Conservation (phyloP, 192 early-diverging fungal species). For the Rhizoclosmatium globosum region DNA sequence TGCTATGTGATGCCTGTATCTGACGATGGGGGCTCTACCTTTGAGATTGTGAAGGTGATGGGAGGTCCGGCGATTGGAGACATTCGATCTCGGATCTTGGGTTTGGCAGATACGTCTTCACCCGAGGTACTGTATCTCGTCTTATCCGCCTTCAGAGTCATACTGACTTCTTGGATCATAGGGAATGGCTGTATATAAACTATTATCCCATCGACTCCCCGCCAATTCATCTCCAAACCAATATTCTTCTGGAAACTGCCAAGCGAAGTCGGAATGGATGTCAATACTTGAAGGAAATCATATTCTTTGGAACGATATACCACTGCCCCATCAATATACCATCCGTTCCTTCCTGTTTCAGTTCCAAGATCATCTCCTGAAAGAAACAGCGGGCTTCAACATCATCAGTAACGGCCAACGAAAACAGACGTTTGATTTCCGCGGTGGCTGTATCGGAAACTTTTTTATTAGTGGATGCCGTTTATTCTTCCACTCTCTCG, state of each 20-base stretch:
- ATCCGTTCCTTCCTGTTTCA: conserved; percentile 77
- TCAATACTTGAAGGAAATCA: conserved; percentile 78
- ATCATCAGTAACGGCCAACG: conserved; percentile 22
- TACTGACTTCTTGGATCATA: conserved; percentile 30
- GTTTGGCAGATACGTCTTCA: conserved; percentile 69
- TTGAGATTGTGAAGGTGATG: conserved; percentile 74
- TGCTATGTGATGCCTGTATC: conserved; percentile 77
- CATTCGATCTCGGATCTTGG: conserved; percentile 69
- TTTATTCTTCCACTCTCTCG: conserved; percentile 72
- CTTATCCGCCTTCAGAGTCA: background rate
- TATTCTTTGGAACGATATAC: conserved; percentile 58
- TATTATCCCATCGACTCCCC: conserved; percentile 75
- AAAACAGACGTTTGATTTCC: conserved; percentile 66
- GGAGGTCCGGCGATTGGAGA: conserved; percentile 83
- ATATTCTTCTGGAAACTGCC: background rate
- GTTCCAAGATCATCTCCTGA: conserved; percentile 73
- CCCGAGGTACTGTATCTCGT: conserved; percentile 44
- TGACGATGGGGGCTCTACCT: conserved; percentile 69
- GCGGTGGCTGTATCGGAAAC: conserved; percentile 79
- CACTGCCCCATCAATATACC: conserved; percentile 62
- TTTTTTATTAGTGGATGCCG: conserved; percentile 82
- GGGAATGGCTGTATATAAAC: conserved; percentile 68
- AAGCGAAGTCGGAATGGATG: conserved; percentile 76
- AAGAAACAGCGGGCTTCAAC: conserved; percentile 48
- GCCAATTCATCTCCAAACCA: conserved; percentile 50